Conservation (phyloP, 1,284 basidiomycete species). For the Ustilago xerochloae region DNA sequence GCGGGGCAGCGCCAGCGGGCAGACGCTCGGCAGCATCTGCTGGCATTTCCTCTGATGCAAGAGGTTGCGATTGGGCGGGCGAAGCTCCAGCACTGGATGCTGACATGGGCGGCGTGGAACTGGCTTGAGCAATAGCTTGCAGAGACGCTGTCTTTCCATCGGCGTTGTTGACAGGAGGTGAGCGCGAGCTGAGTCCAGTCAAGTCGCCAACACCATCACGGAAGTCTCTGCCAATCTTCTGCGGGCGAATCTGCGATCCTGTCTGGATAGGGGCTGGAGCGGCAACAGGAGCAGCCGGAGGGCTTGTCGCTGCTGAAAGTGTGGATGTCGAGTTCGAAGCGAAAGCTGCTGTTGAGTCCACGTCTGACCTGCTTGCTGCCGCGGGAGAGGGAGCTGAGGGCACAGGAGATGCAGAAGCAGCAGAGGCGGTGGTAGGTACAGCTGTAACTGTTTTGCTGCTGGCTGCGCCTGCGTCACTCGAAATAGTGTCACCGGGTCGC, state of each 20-base stretch:
- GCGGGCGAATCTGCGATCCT: conserved; percentile 25
- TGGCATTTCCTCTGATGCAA: conserved; percentile 2
- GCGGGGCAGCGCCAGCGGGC: conserved; percentile 42
- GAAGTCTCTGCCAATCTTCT: conserved; percentile 46
- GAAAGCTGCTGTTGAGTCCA: conserved; percentile 12
- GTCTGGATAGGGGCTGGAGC: conserved; percentile 6
- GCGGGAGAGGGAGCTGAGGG: conserved; percentile 8
- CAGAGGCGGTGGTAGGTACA: neutral
- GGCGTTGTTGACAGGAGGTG: conserved; percentile 24
- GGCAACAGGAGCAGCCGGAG: neutral
- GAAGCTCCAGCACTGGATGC: conserved; percentile 10
- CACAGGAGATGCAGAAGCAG: conserved; percentile 2
- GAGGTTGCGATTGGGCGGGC: conserved; percentile 2
- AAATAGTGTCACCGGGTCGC: conserved; percentile 1
- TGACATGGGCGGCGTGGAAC: conserved; percentile 30
- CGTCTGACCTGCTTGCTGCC: conserved; percentile 9
- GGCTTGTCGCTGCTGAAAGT: conserved; percentile 15
- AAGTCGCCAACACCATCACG: conserved; percentile 46
- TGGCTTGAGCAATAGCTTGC: conserved; percentile 15
- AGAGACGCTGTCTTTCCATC: conserved; percentile 27
- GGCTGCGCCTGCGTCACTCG: neutral
- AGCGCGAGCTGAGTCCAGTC: conserved; percentile 50
- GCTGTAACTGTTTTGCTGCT: conserved; percentile 1
- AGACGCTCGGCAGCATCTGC: conserved; percentile 20
- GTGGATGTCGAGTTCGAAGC: conserved; percentile 25